These are phyloP conservation scores for Pelargonium cotyledonis DNA, from an alignment of 441 rosid species.

Conservation along the genomic window DNA sequence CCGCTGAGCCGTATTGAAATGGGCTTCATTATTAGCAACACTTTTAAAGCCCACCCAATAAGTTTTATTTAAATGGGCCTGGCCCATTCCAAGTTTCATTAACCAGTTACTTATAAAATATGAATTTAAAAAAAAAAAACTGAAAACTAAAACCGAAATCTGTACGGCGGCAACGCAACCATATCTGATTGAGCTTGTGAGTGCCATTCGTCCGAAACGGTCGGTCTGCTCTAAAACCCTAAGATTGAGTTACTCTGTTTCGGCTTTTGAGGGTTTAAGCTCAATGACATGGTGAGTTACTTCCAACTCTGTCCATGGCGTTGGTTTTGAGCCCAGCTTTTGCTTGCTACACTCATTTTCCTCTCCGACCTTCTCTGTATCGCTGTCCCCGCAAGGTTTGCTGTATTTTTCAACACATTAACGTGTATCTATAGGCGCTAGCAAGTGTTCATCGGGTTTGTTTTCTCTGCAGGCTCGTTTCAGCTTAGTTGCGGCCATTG, in stretches of 20 bases:
- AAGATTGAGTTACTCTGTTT: neutral
- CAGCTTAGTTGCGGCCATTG: conserved; percentile 34
- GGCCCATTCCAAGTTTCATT: no score
- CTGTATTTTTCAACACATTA: neutral
- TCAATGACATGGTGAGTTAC: conserved; percentile 18
- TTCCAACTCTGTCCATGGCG: conserved; percentile 29
- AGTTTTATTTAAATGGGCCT: no score
- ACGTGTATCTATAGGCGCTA: neutral
- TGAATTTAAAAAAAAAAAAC: no score
- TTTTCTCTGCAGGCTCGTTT: conserved; percentile 32
- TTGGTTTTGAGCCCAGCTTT: conserved; percentile 36
- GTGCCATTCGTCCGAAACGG: no score
- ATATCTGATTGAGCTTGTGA: neutral
- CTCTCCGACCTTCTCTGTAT: conserved; percentile 31
- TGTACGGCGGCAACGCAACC: conserved; percentile 1
- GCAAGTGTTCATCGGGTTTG: neutral
- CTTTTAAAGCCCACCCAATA: no score
- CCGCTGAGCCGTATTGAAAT: no score
- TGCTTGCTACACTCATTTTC: conserved; percentile 36
- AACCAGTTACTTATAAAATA: no score
- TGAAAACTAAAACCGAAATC: neutral
- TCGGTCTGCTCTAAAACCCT: conserved; percentile 14
- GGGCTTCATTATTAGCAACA: no score
- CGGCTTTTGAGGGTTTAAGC: conserved; percentile 25
- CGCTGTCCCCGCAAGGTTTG: conserved; percentile 40